Evolutionary conservation across 108 stramenopile genomes (phyloP).

Genomic region (Nannochloropsis gaditana): DNA sequence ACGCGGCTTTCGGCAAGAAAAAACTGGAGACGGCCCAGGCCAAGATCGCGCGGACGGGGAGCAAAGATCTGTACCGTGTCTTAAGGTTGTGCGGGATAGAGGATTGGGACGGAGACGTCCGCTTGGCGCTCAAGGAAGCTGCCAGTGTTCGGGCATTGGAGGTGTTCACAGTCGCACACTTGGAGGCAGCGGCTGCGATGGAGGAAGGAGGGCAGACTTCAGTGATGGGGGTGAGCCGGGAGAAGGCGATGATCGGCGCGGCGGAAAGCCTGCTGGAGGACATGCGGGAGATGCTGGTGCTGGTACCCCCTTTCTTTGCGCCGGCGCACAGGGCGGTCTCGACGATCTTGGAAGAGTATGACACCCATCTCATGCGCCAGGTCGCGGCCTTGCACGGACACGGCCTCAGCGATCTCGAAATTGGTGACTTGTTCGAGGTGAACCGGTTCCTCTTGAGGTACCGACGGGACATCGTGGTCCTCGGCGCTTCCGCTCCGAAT

Average conservation of each 20-base stretch:
- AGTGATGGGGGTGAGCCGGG: not conserved
- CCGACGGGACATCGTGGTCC: not conserved
- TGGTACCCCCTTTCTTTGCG: not conserved
- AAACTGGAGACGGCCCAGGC: not conserved
- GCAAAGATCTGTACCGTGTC: not conserved
- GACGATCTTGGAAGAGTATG: not conserved
- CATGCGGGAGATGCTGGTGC: not conserved
- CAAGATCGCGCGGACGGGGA: not conserved
- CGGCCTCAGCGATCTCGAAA: not conserved
- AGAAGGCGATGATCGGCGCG: slow-evolving; percentile 1
- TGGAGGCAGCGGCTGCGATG: slow-evolving; percentile 9
- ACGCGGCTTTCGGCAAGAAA: not conserved
- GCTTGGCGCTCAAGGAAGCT: not conserved
- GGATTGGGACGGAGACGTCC: not conserved
- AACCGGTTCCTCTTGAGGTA: not conserved
- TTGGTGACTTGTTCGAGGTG: slow-evolving; percentile 12
- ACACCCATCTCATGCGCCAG: not conserved
- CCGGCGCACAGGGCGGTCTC: not conserved
- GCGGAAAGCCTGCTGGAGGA: not conserved
- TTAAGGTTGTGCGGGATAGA: not conserved
- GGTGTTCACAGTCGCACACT: not conserved
- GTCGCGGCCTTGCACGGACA: not conserved
- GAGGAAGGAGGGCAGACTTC: not conserved
- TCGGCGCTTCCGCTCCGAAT: not conserved
- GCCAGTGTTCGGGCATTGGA: not conserved